A percentile compares a stretch with the other conserved stretches of the same genome.
phyloP scores from a whole-genome alignment of 139 green algal genomes.

The Chlamydomonas applanata region DNA sequence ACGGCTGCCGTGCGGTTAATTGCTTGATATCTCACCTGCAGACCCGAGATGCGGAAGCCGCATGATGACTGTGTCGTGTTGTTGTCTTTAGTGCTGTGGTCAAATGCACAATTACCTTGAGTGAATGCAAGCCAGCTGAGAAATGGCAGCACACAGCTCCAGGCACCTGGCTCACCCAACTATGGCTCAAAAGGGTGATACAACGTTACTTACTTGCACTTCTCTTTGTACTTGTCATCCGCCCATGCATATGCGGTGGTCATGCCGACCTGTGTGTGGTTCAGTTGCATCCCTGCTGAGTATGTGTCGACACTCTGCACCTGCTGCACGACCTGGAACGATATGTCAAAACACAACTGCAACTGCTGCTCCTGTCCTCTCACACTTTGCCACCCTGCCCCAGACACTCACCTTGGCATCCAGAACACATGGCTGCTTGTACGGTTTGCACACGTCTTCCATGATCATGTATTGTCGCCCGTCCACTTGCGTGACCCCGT shows the following conservation, averaged over 20 bases:
- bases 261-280: conserved; percentile 56
- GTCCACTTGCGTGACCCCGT: conserved; percentile 26
- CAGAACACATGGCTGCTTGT: conserved; percentile 69
- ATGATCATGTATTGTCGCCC: conserved; percentile 59
- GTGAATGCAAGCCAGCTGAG: too few relatives aligned
- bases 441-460: conserved; percentile 63
- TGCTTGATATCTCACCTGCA: conserved; percentile 65
- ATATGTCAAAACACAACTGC: background rate
- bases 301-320: too few relatives aligned
- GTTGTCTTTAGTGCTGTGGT: conserved; percentile 66
- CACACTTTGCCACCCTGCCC: background rate
- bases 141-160: too few relatives aligned
- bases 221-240: conserved; percentile 53
- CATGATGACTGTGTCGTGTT: conserved; percentile 67
- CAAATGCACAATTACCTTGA: background rate
- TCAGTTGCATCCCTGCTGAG: too few relatives aligned
- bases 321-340: too few relatives aligned
- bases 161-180: too few relatives aligned
- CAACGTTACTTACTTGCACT: conserved; percentile 47
- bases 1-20: too few relatives aligned
- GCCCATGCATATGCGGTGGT: conserved; percentile 69
- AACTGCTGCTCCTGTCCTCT: background rate
- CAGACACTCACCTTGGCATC: conserved; percentile 65
- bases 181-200: too few relatives aligned
- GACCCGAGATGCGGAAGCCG: conserved; percentile 85